Percentiles rank a stretch among this genome's conserved stretches.
Conservation (phyloP, 345 rosid species). For the Salix exigua region DNA sequence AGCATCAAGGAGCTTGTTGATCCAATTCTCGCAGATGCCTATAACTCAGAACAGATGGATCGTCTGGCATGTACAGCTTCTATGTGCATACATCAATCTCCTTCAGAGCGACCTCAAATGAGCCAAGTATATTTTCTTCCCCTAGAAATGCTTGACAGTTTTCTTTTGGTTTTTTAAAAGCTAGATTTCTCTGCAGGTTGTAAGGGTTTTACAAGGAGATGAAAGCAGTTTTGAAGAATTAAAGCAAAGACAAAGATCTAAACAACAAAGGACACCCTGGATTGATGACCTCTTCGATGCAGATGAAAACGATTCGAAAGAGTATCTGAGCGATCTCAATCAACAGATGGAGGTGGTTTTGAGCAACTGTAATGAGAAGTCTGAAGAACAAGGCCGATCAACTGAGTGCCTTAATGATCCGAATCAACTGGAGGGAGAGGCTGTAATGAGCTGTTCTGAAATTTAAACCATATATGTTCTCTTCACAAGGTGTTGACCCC, state of each 20-base stretch:
- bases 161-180: not conserved
- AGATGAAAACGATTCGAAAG: constrained; percentile 68
- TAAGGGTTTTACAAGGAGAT: constrained; percentile 56
- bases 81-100: constrained; percentile 53
- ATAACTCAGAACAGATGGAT: constrained; percentile 48
- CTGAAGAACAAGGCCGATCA: not conserved
- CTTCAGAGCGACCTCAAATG: constrained; percentile 71
- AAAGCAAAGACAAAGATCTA: constrained; percentile 26
- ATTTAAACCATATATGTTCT: not conserved
- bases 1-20: constrained; percentile 54
- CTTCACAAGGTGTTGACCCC: not conserved
- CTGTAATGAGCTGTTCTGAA: not conserved
- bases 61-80: constrained; percentile 48
- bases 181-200: constrained; percentile 37
- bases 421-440: not conserved
- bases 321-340: constrained; percentile 49
- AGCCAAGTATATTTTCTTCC: constrained; percentile 53
- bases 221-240: constrained; percentile 30
- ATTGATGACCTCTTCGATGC: constrained; percentile 53
- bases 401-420: not conserved
- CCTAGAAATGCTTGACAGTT: constrained; percentile 14
- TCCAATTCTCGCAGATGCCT: constrained; percentile 51
- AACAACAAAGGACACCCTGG: constrained; percentile 58
- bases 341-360: constrained; percentile 59
- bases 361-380: not conserved